A percentile compares a stretch with the other conserved stretches of the same genome.
These are phyloP conservation scores for Aspergillus pseudonomiae DNA, from an alignment of 2,329 filamentous ascomycete species.

Conservation along the genomic window DNA sequence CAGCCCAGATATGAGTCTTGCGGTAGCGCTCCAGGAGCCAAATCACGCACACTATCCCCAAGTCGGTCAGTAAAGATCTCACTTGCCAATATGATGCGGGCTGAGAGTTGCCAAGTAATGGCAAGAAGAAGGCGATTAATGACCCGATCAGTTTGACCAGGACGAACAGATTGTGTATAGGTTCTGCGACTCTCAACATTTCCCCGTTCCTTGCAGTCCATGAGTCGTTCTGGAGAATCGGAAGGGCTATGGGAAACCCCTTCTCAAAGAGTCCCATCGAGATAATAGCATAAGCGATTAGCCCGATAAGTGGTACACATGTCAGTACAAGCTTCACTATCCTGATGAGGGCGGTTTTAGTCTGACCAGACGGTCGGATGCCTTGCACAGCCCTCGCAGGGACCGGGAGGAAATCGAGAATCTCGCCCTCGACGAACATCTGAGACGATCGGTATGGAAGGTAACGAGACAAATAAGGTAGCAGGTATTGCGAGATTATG, in stretches of 20 bases:
- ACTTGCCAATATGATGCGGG: slow-evolving; percentile 5
- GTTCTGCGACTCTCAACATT: background rate
- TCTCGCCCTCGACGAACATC: background rate
- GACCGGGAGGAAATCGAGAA: background rate
- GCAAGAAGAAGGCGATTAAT: slow-evolving; percentile 13
- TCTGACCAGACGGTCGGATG: background rate
- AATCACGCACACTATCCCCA: slow-evolving; percentile 9
- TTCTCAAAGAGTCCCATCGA: background rate
- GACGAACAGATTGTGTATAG: background rate
- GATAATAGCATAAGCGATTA: background rate
- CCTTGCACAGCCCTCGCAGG: background rate
- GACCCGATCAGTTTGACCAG: slow-evolving; percentile 5
- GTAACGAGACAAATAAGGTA: background rate
- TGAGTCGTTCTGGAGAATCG: too few species aligned
- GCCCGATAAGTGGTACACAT: background rate
- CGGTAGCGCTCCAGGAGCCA: slow-evolving; percentile 20
- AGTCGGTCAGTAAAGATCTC: slow-evolving; percentile 14
- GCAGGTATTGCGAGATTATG: background rate
- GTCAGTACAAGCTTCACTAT: background rate
- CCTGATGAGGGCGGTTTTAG: too few species aligned
- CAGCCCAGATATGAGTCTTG: background rate
- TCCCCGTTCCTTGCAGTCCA: background rate
- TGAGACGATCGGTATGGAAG: background rate
- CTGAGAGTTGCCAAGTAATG: slow-evolving; percentile 13
- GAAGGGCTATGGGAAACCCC: background rate